Evolutionary conservation across 2,329 filamentous ascomycete species (phyloP), one percentile per base, ranked within the genome.

Genomic region (Elsinoe arachidis): DNA sequence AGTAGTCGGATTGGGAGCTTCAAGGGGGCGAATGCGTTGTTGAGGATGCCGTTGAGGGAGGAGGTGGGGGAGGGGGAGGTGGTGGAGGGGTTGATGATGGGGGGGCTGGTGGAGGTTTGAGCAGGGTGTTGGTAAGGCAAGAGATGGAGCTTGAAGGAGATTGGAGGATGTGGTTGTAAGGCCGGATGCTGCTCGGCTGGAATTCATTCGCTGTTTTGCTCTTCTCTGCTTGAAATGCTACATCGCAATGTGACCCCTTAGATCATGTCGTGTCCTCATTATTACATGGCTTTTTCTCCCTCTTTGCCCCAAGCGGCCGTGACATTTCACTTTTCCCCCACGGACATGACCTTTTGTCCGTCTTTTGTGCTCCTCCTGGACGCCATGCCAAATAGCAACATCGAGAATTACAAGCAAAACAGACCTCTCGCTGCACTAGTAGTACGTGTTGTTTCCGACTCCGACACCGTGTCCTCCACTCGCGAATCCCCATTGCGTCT

Each of bases 1-100:
- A 97, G 92, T 70, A 95, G 88, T 14, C 82, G 84, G 61, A 90
- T 99, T 2, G 90, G 90, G 0, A 97, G 92, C 70, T 78, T 97
- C 63, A 88, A 86, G 60, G 85, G 87, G 17, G 92, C 93, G 2
- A 99, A 99, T 75, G 90, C 87, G 3, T 72, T 99, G 65, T 72
- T 97, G 21, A 88, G 86, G 64, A 74, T 95, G 73, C 87, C 87
- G 0, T 77, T 79, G 35, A 81, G 82, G 6, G 55, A 59, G 14
- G 33, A 26, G 49, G 39, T 56, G 30, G 23, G 35, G 2, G 76
- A 83, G 34, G 90, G 90, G 0, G 73, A 80, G 55, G 82, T 77
- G 65, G 84, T 90, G 3, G 83, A 92, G 60, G 92, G 90, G 9
- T 72, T 96, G 65, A 69, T 97, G 66, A 90, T 97, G 84, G 82